phyloP scores from a whole-genome alignment of 2,329 filamentous ascomycete genomes.

The Aurifilum marmelostoma region DNA sequence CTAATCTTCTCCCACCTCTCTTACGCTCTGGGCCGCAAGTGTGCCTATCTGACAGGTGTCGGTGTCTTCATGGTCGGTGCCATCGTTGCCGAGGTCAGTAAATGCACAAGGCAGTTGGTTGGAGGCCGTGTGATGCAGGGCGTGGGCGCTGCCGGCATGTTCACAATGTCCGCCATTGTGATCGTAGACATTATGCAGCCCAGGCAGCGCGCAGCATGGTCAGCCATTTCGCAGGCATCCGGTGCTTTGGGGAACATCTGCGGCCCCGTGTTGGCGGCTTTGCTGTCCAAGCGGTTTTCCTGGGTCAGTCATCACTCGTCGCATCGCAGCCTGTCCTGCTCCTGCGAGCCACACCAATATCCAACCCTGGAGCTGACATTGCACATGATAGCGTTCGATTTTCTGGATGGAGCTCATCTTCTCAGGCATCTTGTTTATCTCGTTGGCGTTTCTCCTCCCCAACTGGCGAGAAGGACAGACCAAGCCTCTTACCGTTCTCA shows the following conservation, averaged over 20 bases:
- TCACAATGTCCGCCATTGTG: slow-evolving; percentile 27
- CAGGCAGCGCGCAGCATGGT: slow-evolving; percentile 23
- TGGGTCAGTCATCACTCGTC: slow-evolving; percentile 20
- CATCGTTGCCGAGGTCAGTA: slow-evolving; percentile 21
- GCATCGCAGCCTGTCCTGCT: not conserved
- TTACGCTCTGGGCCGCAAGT: slow-evolving; percentile 32
- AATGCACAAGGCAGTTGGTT: slow-evolving; percentile 2
- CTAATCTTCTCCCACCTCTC: slow-evolving; percentile 34
- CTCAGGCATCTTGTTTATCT: not conserved
- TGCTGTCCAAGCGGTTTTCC: not conserved
- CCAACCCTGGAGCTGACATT: not conserved
- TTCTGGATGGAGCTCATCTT: slow-evolving; percentile 16
- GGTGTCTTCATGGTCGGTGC: slow-evolving; percentile 29
- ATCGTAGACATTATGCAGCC: slow-evolving; percentile 26
- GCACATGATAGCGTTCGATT: slow-evolving; percentile 15
- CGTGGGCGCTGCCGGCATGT: slow-evolving; percentile 27
- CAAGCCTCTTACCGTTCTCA: slow-evolving; percentile 9
- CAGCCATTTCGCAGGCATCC: slow-evolving; percentile 19
- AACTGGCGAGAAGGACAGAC: not conserved
- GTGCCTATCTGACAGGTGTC: slow-evolving; percentile 30
- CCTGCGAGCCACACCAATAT: no score
- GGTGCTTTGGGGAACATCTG: slow-evolving; percentile 27
- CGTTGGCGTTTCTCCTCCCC: slow-evolving; percentile 18
- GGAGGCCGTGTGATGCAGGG: slow-evolving; percentile 23
- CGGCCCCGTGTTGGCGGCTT: slow-evolving; percentile 19